A percentile compares a stretch with the other conserved stretches of the same genome.
Evolutionary conservation across 83 land plant species (phyloP).

Genomic region (Picea abies): DNA sequence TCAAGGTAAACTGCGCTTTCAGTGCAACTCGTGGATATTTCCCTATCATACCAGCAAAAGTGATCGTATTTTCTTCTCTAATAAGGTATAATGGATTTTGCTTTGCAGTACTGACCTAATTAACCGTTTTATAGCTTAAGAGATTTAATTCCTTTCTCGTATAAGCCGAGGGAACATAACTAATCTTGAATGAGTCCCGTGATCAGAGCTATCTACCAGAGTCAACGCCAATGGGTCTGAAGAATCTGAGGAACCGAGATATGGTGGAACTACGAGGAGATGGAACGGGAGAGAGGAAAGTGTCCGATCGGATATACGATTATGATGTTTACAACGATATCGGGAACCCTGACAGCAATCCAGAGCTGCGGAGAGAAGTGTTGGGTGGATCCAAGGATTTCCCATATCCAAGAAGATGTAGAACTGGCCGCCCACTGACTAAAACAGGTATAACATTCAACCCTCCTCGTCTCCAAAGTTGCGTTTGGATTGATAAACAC

Average conservation of each 20-base stretch:
- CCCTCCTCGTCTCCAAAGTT: too few relatives aligned
- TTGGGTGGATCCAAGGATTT: background rate
- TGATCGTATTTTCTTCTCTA: background rate
- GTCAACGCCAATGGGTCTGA: constrained; percentile 50
- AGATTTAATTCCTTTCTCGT: too few relatives aligned
- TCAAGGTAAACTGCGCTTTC: background rate
- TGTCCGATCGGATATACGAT: constrained; percentile 75
- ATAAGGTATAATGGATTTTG: background rate
- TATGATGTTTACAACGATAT: constrained; percentile 80
- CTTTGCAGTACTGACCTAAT: background rate
- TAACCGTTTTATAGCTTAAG: too few relatives aligned
- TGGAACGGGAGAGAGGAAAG: constrained; percentile 23
- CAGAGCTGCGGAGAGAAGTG: background rate
- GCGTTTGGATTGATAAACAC: too few relatives aligned
- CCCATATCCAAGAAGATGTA: background rate
- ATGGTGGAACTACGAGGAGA: constrained; percentile 52
- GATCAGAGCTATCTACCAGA: constrained; percentile 47
- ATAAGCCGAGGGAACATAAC: background rate
- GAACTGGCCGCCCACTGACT: background rate
- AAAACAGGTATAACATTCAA: background rate
- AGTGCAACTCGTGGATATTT: background rate
- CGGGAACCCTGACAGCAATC: constrained; percentile 27
- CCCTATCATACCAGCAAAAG: background rate
- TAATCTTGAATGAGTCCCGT: background rate
- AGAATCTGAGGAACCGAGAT: constrained; percentile 53